Conservation (phyloP, 345 rosid genomes). For the Hibiscus tridactylites region DNA sequence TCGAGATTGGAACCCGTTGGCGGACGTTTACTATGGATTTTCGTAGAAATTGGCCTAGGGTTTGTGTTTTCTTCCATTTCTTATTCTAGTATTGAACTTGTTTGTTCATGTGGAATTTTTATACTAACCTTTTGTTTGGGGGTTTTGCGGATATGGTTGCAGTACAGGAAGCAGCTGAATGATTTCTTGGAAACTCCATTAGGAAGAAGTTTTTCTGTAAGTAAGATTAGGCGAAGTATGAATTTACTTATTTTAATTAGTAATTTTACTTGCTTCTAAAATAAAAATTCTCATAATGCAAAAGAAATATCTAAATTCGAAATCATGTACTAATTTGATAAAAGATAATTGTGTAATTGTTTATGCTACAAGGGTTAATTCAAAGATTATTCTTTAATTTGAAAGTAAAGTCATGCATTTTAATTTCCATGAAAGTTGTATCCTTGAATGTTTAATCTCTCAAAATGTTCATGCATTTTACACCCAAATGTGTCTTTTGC, state of each 20-base stretch:
- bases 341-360: neutral
- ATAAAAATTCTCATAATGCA: no score
- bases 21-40: conserved; percentile 59
- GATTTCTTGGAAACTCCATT: conserved; percentile 65
- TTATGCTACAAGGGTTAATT: neutral
- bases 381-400: neutral
- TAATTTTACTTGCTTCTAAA: neutral
- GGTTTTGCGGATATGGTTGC: conserved; percentile 28
- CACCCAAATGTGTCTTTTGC: neutral
- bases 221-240: conserved; percentile 17
- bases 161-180: conserved; percentile 80
- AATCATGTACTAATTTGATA: neutral
- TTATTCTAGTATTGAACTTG: neutral
- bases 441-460: neutral
- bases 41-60: conserved; percentile 76
- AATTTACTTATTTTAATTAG: neutral
- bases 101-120: neutral
- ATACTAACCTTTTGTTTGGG: neutral
- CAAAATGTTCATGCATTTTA: neutral
- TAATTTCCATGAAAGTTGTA: neutral
- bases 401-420: neutral
- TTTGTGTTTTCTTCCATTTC: conserved; percentile 20
- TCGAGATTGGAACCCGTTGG: conserved; percentile 57
- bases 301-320: neutral
- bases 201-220: conserved; percentile 73